Evolutionary conservation across 192 early-diverging fungal genomes (phyloP).

Genomic region (Coemansia sp.): DNA sequence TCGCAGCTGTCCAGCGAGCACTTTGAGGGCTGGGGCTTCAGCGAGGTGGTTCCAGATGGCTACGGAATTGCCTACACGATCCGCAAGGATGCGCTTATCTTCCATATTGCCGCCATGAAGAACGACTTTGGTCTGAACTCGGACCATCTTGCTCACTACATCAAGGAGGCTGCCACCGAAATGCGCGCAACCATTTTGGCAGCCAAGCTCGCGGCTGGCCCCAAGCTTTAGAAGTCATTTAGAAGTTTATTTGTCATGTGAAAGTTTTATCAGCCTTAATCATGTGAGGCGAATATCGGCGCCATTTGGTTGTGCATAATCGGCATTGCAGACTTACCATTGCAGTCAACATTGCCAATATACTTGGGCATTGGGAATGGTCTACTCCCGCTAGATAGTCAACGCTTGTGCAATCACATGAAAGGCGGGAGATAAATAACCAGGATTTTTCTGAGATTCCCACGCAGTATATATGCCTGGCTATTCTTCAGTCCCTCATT

Average conservation of each 20-base stretch:
- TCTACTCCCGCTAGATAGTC: too few relatives aligned
- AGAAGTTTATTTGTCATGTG: neutral
- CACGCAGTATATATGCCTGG: too few relatives aligned
- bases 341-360: too few relatives aligned
- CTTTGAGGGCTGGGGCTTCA: constrained; percentile 93
- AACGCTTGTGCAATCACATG: too few relatives aligned
- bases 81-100: constrained; percentile 78
- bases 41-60: constrained; percentile 83
- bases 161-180: constrained; percentile 85
- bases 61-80: constrained; percentile 95
- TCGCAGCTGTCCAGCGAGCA: constrained; percentile 88
- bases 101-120: constrained; percentile 80
- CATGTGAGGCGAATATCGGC: too few relatives aligned
- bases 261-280: too few relatives aligned
- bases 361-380: too few relatives aligned
- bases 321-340: too few relatives aligned
- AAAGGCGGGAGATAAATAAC: too few relatives aligned
- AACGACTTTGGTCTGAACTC: constrained; percentile 56
- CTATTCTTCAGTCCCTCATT: too few relatives aligned
- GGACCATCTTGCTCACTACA: constrained; percentile 70
- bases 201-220: constrained; percentile 26
- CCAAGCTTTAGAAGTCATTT: constrained; percentile 24
- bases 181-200: constrained; percentile 69
- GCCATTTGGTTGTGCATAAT: too few relatives aligned
- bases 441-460: too few relatives aligned